Base-by-base conservation (phyloP, 805 yeast genomes). In the Candida anglica region DNA sequence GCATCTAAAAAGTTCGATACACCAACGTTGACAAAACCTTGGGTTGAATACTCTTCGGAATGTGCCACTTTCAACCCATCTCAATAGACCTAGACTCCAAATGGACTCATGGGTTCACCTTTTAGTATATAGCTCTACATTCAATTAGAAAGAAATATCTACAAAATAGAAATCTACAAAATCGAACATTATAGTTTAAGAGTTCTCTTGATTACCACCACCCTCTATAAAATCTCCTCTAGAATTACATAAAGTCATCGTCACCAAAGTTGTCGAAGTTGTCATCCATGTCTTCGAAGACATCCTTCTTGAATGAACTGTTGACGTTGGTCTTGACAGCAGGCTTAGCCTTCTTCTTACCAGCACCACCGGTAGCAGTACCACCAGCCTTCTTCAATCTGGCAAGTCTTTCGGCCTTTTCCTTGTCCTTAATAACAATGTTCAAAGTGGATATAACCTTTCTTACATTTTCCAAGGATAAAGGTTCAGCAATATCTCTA, bases 341-440 rank as follows among this genome's bases (percentile, higher is more conserved):
- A 37, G 86, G 82, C 62, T 84, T 83, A 38, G 87, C 96, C 77
- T 89, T 91, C 77, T 84, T 83, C 75, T 89, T 88, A 63, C 95
- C 95, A 24, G 94, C 93, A 56, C 96, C 96, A 50, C 94, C 94
- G 16, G 86, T 76, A 25, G 91, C 77, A 18, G 94, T 84, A 44
- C 91, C 93, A 42, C 93, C 91, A 36, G 86, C 72, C 56, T 80
- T 82, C 48, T 83, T 76, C 50, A 85, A 66, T 59, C 96, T 79
- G 17, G 85, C 87, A 51, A 77, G 85, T 70, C 97, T 86, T 66
- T 91, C 98, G 36, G 82, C 83, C 56, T 81, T 82, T 60, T 81
- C 87, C 66, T 91, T 91, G 37, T 88, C 95, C 51, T 83, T 88
- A 42, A 83, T 69, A 36, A 81, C 58, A 4, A 89, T 91, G 46